Evolutionary conservation across 306 rosid species (phyloP), one percentile per base, ranked within the genome.

Genomic region (Inga oerstediana): DNA sequence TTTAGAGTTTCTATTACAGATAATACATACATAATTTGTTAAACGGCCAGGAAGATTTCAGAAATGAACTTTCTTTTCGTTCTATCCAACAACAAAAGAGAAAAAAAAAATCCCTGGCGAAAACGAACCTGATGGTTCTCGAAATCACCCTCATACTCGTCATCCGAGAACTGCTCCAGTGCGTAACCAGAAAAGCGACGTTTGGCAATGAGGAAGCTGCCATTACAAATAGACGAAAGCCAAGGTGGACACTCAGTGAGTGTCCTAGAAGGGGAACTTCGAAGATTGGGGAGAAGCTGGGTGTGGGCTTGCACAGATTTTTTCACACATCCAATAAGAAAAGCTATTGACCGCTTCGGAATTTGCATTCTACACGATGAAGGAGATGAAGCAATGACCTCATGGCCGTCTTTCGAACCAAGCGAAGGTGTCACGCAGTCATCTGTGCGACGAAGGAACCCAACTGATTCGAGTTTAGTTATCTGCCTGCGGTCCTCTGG

Each of bases 91-190:
- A 15, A 49, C 2, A 0, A 58, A n/a, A 80, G 24, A 65, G 20
- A 34, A 4, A 17, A 39, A 71, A 44, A 24, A 10, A 27, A 27
- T 27, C 0, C 5, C 22, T 30, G 14, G 27, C 30, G 16, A 39
- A 8, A 19, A 69, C 24, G 24, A 77, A 91, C 98, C 92, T 88
- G 87, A 10, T 92, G 93, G 82, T 80, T 86, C 76, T 91, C 93
- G 48, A 87, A 91, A 46, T 90, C 93, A 82, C 93, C 89, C 44
- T 87, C 97, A 85, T 93, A 95, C 83, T 95, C 98, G 66, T 95
- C 98, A 82, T 95, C 98, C 58, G 98, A 95, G 93, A 90, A 95
- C 85, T 91, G 94, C 84, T 89, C 98, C 7, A 89, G 78, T 19
- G 91, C 87, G 76, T 90, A 88, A 20, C 89, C 81, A 86, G 89